Evolutionary conservation across 495 filamentous ascomycete species (phyloP).

Genomic region (Staphylotrichum tortipilum): DNA sequence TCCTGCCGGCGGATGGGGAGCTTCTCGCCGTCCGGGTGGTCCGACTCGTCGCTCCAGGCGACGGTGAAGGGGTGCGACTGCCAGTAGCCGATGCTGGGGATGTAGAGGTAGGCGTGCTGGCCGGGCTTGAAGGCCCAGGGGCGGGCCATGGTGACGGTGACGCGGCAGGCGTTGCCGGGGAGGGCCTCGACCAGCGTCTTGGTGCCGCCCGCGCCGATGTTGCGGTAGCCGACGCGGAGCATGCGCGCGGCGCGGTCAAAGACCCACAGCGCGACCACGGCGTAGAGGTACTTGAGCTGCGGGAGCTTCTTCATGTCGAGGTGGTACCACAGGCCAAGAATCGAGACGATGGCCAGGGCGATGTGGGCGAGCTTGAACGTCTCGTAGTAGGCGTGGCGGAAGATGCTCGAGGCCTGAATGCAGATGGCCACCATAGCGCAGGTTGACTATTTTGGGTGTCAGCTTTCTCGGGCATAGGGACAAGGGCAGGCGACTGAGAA

Average conservation of each 20-base stretch:
- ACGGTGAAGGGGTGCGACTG: slow-evolving; percentile 60
- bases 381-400: slow-evolving; percentile 88
- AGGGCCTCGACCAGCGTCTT: slow-evolving; percentile 53
- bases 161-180: slow-evolving; percentile 55
- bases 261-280: slow-evolving; percentile 55
- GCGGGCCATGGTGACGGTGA: slow-evolving; percentile 69
- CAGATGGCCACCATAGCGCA: slow-evolving; percentile 54
- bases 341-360: slow-evolving; percentile 50
- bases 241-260: slow-evolving; percentile 53
- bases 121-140: slow-evolving; percentile 67
- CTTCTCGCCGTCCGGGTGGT: slow-evolving; percentile 40
- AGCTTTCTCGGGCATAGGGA: too few species aligned
- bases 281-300: slow-evolving; percentile 53
- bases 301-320: slow-evolving; percentile 51
- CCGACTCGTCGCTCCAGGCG: slow-evolving; percentile 53
- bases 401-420: slow-evolving; percentile 63
- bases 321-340: slow-evolving; percentile 64
- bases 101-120: slow-evolving; percentile 73
- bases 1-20: slow-evolving; percentile 50
- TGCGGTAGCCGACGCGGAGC: slow-evolving; percentile 52
- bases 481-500: neutral
- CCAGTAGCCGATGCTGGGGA: slow-evolving; percentile 66
- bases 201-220: slow-evolving; percentile 54
- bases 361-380: slow-evolving; percentile 77
- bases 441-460: too few species aligned